A percentile compares a stretch with the other conserved stretches of the same genome.
phyloP scores from a whole-genome alignment of 768 basidiomycete species.

The Podaxis mareebaensis region DNA sequence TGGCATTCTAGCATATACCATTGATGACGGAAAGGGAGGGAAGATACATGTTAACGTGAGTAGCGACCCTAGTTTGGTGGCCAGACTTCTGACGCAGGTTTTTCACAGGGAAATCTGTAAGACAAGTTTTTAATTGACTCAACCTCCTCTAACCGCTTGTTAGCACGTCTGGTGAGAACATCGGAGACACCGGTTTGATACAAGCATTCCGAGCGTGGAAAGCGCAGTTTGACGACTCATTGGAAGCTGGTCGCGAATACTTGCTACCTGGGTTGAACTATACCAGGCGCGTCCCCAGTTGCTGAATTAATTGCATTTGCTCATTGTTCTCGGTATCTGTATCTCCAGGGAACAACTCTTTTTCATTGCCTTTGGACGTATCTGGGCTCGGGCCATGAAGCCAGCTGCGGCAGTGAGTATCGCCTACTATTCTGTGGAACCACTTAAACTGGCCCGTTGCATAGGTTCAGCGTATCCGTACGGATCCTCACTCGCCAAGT shows the following conservation, averaged over 20 bases:
- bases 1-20: constrained; percentile 59
- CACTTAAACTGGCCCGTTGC: background rate
- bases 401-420: constrained; percentile 69
- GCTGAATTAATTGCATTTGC: background rate
- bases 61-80: background rate
- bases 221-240: constrained; percentile 62
- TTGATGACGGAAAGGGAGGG: constrained; percentile 85
- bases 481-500: constrained; percentile 87
- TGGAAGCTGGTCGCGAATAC: constrained; percentile 61
- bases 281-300: constrained; percentile 53
- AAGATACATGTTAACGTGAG: constrained; percentile 81
- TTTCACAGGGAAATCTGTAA: constrained; percentile 70
- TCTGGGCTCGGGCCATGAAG: constrained; percentile 86
- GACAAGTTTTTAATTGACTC: constrained; percentile 21
- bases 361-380: constrained; percentile 86
- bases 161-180: constrained; percentile 91
- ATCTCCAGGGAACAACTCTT: constrained; percentile 81
- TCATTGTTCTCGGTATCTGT: background rate
- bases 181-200: constrained; percentile 82
- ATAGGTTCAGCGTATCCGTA: constrained; percentile 75
- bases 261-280: constrained; percentile 80
- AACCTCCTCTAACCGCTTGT: constrained; percentile 16
- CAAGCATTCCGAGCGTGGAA: constrained; percentile 95
- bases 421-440: background rate
- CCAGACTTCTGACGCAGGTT: background rate